Base-by-base conservation (phyloP, 2,329 filamentous ascomycete genomes). In the Aureobasidium leucospermi region DNA sequence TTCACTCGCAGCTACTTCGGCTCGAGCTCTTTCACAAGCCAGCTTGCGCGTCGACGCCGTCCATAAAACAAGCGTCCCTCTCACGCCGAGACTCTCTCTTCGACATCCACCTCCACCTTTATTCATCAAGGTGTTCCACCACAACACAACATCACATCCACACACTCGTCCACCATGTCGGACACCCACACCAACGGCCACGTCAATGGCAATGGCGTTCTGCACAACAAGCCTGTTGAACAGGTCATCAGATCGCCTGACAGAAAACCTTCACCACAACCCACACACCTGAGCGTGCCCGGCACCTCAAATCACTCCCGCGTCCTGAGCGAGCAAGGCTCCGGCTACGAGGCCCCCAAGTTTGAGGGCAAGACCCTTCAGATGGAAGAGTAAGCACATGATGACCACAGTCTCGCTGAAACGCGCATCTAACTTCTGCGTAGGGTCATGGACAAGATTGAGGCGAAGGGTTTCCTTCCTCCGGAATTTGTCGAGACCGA, bases 361-460 rank as follows among this genome's bases (percentile, higher is more conserved):
- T 99, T 99, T 71, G 86, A 90, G 73, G 94, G 93, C 72, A 96
- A 96, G 78, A 81, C 85, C 65, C 85, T 90, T 72, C 94, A 99
- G 80, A 96, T 96, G 86, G 83, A 88, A 71, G 78, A 85, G 86
- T 89, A 73, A 73, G 83, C 64, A 23, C 1, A 31, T 5, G 19
- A n/a, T 3, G n/a, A 29, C n/a, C 16, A 15, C 31, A 19, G 4
- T 46, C 19, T 10, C 11, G 11, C 41, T 11, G n/a, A 23, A 28
- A 5, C 6, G 6, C 28, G 41, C 29, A 28, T 65, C 67, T 71
- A 66, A 74, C 58, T 61, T 53, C 32, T 45, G 8, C n/a, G 29
- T 63, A 90, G 69, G 47, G 92, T 96, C 71, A 91, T 90, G 84
- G 85, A 87, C 65, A 79, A 87, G 70, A 85, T 96, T 66, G 81